Base-by-base conservation (phyloP, 2,329 filamentous ascomycete genomes). In the Colletotrichum plurivorum region DNA sequence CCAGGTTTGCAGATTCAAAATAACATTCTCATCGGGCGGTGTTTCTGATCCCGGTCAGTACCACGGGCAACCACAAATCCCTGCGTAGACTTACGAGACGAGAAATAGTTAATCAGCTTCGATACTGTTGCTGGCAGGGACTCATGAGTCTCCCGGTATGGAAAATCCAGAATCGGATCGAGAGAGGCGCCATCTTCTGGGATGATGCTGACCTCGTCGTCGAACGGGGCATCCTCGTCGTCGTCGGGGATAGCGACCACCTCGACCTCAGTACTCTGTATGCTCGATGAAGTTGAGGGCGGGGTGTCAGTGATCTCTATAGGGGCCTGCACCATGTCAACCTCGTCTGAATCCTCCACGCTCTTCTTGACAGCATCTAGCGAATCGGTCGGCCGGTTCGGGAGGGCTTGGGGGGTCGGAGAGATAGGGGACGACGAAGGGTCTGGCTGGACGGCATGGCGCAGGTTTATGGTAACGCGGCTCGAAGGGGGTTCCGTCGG, bases 401-500 rank as follows among this genome's bases (percentile, higher is more conserved):
- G 52, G 12, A 67, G 48, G 49, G 72, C 71, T 51, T 72, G 73
- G 54, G 76, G 77, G 51, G 76, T 76, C 31, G 82, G 82, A 8
- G 86, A 86, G 13, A 79, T 71, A 4, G 86, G 81, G 4, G 82
- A 83, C 18, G 82, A 78, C 31, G 80, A 80, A 16, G 78, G 77
- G 22, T 84, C 81, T 51, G 77, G 76, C 16, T 80, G 81, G 49
- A 76, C 79, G 69, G 78, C 74, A 73, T 85, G 85, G 67, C 88
- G 86, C 56, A 90, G 79, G 74, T 90, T 90, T 62, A 91, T 85
- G 10, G 89, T 90, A 57, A 90, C 86, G 74, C 82, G 85, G 77
- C 86, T 90, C 3, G 88, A 88, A 43, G 85, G 83, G 45, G 83
- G 82, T 46, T 83, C 84, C 18, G 79, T 73, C 36, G 77, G 71